Conservation (phyloP, 441 rosid genomes). For the Brassica balearica region DNA sequence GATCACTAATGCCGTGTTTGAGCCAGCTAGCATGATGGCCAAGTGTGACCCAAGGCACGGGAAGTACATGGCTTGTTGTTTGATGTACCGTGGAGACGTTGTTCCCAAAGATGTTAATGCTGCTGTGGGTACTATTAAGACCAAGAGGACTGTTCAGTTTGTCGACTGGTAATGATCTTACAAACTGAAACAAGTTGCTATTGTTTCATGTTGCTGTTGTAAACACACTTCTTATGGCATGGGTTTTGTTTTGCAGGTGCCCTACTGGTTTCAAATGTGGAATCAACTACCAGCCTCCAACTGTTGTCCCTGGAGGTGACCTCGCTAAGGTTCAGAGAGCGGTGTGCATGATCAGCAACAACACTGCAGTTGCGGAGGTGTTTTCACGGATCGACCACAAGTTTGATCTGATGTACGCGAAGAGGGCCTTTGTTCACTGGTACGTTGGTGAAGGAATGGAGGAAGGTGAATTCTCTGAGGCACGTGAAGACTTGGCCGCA, state of each 20-base stretch:
- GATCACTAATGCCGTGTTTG: conserved; percentile 92
- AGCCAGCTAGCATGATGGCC: conserved; percentile 97
- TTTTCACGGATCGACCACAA: conserved; percentile 86
- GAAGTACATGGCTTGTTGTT: conserved; percentile 95
- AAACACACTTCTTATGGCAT: background rate
- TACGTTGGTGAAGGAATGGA: conserved; percentile 97
- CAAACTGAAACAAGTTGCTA: background rate
- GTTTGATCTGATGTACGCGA: conserved; percentile 91
- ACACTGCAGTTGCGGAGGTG: conserved; percentile 95
- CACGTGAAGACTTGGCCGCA: conserved; percentile 93
- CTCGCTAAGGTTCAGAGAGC: conserved; percentile 93
- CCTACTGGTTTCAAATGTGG: conserved; percentile 95
- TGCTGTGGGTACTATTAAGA: conserved; percentile 83
- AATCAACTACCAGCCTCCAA: conserved; percentile 89
- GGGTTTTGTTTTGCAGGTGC: conserved; percentile 57
- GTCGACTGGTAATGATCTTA: conserved; percentile 78
- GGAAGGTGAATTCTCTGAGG: conserved; percentile 97
- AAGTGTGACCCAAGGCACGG: conserved; percentile 97
- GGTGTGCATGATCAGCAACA: conserved; percentile 94
- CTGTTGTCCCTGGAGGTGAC: conserved; percentile 91
- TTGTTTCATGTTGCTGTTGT: conserved; percentile 7
- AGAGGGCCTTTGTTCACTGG: conserved; percentile 97
- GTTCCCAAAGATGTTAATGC: conserved; percentile 95
- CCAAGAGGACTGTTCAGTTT: conserved; percentile 86
- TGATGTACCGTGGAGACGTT: conserved; percentile 96